phyloP scores from a whole-genome alignment of 495 filamentous ascomycete genomes.

The Neurospora pannonica region DNA sequence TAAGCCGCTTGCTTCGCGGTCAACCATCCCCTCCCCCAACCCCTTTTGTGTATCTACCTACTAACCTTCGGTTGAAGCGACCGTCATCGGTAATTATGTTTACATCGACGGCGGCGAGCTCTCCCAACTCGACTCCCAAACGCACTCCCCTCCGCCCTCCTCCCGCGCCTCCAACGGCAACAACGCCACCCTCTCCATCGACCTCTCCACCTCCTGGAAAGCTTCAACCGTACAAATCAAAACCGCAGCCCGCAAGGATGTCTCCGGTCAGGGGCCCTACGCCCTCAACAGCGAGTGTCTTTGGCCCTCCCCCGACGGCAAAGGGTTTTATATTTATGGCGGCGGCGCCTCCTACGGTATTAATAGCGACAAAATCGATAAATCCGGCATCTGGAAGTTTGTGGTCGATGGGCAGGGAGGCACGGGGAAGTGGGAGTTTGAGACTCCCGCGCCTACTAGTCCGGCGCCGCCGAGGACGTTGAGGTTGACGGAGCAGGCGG shows the following conservation, averaged over 20 bases:
- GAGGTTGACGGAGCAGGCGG: not conserved
- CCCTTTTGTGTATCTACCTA: not conserved
- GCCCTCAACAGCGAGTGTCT: not conserved
- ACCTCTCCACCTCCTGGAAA: not conserved
- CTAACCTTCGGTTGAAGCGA: not conserved
- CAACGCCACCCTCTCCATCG: not conserved
- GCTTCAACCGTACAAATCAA: not conserved
- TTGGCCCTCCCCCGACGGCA: not conserved
- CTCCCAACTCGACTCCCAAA: not conserved
- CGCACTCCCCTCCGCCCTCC: not conserved
- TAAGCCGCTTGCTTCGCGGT: too few relatives aligned
- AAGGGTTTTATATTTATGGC: not conserved
- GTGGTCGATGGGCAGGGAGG: not conserved
- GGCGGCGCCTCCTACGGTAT: not conserved
- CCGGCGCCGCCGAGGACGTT: not conserved
- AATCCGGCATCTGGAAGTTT: not conserved
- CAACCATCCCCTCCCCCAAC: too few relatives aligned
- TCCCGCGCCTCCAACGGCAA: not conserved
- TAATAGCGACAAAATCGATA: not conserved
- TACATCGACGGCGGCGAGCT: slow-evolving; percentile 3
- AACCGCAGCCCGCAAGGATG: not conserved
- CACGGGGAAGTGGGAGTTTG: not conserved
- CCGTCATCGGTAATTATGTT: not conserved
- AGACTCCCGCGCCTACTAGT: not conserved
- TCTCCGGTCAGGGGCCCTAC: not conserved